Percentiles rank a stretch among this genome's conserved stretches.
phyloP scores from a whole-genome alignment of 164 flowering plant genomes.

The Piper longum region DNA sequence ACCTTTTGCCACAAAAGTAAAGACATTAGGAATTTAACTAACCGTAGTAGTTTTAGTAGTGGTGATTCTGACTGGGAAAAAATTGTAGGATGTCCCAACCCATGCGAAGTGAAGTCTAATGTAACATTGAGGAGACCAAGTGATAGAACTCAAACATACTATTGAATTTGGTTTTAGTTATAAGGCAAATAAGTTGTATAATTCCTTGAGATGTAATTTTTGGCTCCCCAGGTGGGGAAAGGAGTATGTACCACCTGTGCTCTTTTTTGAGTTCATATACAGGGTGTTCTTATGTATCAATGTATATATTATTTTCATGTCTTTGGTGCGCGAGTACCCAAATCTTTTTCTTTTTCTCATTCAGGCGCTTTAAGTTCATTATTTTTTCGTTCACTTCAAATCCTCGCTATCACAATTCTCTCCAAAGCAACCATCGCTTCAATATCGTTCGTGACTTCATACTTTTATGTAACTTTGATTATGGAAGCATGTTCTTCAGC shows the following conservation, averaged over 20 bases:
- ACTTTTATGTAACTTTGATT: no score
- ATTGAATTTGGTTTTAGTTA: conserved; percentile 1
- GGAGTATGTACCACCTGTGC: background rate
- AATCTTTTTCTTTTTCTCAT: background rate
- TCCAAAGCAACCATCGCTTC: no score
- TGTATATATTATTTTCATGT: background rate
- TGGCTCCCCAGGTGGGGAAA: background rate
- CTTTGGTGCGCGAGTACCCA: background rate
- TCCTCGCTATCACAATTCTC: no score
- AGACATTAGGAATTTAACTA: background rate
- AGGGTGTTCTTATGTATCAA: background rate
- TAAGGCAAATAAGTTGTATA: conserved; percentile 1
- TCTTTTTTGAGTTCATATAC: background rate
- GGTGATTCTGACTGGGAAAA: conserved; percentile 3
- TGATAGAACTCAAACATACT: conserved; percentile 5
- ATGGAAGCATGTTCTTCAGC: no score
- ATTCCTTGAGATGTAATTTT: background rate
- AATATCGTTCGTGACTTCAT: no score
- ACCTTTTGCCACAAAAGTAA: background rate
- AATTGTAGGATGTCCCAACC: background rate
- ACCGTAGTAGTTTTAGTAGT: conserved; percentile 3
- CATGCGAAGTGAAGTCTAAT: background rate
- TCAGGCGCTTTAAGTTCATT: no score
- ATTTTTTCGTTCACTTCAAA: background rate
- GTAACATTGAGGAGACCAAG: conserved; percentile 5